Percentiles rank a stretch among this genome's conserved stretches.
Conservation (phyloP, 805 yeast species). For the Tetrapisispora nanseiensis region DNA sequence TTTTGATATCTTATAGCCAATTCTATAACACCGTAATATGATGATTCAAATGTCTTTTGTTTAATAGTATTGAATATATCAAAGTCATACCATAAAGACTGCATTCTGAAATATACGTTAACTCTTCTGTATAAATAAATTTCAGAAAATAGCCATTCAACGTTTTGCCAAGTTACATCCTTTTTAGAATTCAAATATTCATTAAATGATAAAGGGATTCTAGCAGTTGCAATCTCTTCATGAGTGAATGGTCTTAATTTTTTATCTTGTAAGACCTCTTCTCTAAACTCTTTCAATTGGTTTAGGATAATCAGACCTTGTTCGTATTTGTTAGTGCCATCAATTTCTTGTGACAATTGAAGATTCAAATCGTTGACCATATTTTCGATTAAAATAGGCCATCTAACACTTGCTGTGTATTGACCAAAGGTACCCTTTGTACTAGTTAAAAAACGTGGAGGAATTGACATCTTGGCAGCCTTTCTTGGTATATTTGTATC, state of each 20-base stretch:
- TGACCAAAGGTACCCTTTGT: constrained; percentile 76
- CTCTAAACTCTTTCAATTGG: constrained; percentile 35
- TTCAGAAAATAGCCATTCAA: constrained; percentile 88
- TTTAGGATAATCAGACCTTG: constrained; percentile 42
- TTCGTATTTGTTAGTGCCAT: constrained; percentile 19
- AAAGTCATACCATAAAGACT: constrained; percentile 36
- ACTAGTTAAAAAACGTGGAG: constrained; percentile 43
- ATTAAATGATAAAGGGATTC: constrained; percentile 51
- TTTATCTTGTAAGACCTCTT: constrained; percentile 36
- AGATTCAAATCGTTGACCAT: constrained; percentile 51
- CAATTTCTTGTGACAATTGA: constrained; percentile 22
- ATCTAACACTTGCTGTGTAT: constrained; percentile 66
- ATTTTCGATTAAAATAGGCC: constrained; percentile 75
- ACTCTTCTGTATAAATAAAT: constrained; percentile 70
- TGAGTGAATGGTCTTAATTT: constrained; percentile 37
- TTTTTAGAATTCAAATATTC: constrained; percentile 30
- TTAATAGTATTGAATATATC: constrained; percentile 72
- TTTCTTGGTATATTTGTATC: no score
- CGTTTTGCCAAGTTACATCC: constrained; percentile 59
- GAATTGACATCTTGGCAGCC: background rate
- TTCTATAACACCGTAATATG: constrained; percentile 70
- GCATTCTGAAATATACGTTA: constrained; percentile 35
- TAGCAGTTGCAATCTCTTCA: constrained; percentile 28
- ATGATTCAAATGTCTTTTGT: constrained; percentile 61
- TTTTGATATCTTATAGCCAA: constrained; percentile 55